Conservation (phyloP, 2,329 filamentous ascomycete species). For the Trichoderma sp. region DNA sequence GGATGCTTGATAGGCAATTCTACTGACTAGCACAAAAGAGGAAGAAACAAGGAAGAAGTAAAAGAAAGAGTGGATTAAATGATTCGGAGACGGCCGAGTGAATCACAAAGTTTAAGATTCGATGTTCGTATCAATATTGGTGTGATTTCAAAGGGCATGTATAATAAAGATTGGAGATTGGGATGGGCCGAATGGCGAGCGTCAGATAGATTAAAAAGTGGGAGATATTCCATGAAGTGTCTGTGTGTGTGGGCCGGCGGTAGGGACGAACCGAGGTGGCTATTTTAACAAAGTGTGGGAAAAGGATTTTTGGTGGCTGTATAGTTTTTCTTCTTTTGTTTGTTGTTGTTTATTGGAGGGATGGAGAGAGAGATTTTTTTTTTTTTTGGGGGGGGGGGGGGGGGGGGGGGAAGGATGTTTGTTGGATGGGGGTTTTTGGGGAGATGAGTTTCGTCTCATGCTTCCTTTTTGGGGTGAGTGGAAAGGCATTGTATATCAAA, state of each 20-base stretch:
- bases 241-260: neutral
- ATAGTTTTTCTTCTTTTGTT: neutral
- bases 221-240: neutral
- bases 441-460: too few relatives aligned
- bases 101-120: neutral
- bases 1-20: neutral
- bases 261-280: conserved; percentile 1
- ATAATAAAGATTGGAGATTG: conserved; percentile 3
- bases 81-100: neutral
- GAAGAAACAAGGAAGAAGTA: neutral
- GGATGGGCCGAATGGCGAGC: neutral
- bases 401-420: neutral
- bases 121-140: neutral
- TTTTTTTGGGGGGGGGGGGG: too few relatives aligned
- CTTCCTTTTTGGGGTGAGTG: too few relatives aligned
- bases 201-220: conserved; percentile 13
- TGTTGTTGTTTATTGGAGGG: too few relatives aligned
- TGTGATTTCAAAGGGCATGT: neutral
- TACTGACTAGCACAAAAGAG: neutral
- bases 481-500: too few relatives aligned
- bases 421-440: neutral
- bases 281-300: neutral
- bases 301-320: neutral
- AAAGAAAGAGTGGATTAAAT: neutral
- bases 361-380: neutral